Base-by-base conservation (phyloP, 1,284 basidiomycete genomes). In the Pseudomicrostroma phylloplanum region DNA sequence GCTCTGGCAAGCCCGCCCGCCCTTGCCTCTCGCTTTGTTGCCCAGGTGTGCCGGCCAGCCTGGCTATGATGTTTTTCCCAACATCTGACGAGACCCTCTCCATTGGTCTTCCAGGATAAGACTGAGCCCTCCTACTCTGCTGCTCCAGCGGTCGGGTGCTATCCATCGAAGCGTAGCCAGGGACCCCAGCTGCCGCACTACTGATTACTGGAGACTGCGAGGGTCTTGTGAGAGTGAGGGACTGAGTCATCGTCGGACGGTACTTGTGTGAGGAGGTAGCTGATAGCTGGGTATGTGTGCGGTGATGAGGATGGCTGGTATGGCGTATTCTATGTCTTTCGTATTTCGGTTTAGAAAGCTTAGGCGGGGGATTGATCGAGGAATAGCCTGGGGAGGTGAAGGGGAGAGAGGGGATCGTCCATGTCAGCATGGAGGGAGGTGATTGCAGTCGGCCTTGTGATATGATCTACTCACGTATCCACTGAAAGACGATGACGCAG, bases 401-500 rank as follows among this genome's bases (percentile, higher is more conserved):
- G 43, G 4, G 43, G 43, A 17, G 6, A 13, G 43, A 48, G 21
- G 21, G 12, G 43, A 13, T 4, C 15, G 43, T 17, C 6, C 43
- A 48, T 48, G 43, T 21, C 6, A 48, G 21, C 43, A 21, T 9
- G 30, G 30, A 36, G 4, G 3, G 6, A 12, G 43, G 43, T 48
- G 43, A 48, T 48, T 6, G 30, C 4, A 9, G 9, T n/a, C 43
- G 12, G 43, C 43, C 43, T 48, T 21, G 15, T 36, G 30, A 36
- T 36, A 48, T n/a, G 4, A 6, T 12, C 43, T n/a, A 48, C 43
- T 48, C 43, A 48, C 43, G 15, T 17, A 54, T 54, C 48, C 59
- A 76, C 63, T 76, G 74, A 12, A 59, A 51, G 54, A 70, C 56
- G 53, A 76, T 69, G 60, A 67, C 67, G 11, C 65, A 58, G 43